phyloP scores from a whole-genome alignment of 1,284 basidiomycete genomes.

The Megacollybia platyphylla region DNA sequence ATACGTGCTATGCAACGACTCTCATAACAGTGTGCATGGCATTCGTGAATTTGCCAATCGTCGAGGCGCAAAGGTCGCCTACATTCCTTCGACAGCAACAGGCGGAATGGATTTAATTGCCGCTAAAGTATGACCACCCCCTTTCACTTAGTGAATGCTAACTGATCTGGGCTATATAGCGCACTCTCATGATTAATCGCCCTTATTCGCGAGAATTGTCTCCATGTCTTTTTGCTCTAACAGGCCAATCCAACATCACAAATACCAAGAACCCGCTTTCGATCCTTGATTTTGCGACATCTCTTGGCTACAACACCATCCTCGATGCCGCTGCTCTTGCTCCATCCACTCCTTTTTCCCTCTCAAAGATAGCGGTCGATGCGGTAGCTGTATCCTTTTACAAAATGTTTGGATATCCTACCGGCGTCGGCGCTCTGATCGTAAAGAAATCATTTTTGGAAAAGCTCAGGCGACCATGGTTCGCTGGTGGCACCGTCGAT shows the following conservation, averaged over 20 bases:
- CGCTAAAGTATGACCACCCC: slow-evolving; percentile 37
- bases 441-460: slow-evolving; percentile 57
- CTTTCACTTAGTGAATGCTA: background rate
- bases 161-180: slow-evolving; percentile 15
- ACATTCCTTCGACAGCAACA: slow-evolving; percentile 48
- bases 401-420: slow-evolving; percentile 85
- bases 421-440: slow-evolving; percentile 71
- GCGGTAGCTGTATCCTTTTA: slow-evolving; percentile 79
- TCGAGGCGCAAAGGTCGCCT: slow-evolving; percentile 42
- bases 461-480: slow-evolving; percentile 62
- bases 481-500: slow-evolving; percentile 72
- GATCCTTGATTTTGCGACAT: slow-evolving; percentile 45
- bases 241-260: slow-evolving; percentile 71
- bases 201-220: slow-evolving; percentile 26
- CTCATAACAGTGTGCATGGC: slow-evolving; percentile 78
- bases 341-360: slow-evolving; percentile 54
- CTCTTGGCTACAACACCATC: slow-evolving; percentile 61
- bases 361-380: slow-evolving; percentile 55
- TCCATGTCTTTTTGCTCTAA: slow-evolving; percentile 58
- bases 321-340: slow-evolving; percentile 72
- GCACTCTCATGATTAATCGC: slow-evolving; percentile 27
- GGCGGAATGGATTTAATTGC: slow-evolving; percentile 47
- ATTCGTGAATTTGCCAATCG: slow-evolving; percentile 57
- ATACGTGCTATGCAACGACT: slow-evolving; percentile 59
- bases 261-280: slow-evolving; percentile 51